Conservation (phyloP, 2,329 filamentous ascomycete species). For the Fusarium newnesense region DNA sequence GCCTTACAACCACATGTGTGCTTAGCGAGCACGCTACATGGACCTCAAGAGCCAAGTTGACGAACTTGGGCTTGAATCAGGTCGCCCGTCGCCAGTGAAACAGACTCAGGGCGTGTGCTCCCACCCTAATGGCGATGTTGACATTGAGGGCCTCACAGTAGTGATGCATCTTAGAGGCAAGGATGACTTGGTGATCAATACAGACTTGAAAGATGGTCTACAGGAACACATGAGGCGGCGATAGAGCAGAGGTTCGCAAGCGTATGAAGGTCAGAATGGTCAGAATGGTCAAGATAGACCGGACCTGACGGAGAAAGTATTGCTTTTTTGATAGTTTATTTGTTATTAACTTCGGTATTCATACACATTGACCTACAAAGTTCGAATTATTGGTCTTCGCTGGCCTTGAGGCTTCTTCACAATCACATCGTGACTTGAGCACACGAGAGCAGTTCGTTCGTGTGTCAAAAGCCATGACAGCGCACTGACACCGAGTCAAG, state of each 20-base stretch:
- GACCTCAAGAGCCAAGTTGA: conserved; percentile 55
- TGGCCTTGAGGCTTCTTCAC: not conserved
- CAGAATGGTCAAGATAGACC: not conserved
- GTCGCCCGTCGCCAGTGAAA: conserved; percentile 29
- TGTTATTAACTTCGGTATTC: conserved; percentile 1
- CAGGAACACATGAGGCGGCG: conserved; percentile 24
- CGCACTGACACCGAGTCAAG: not conserved
- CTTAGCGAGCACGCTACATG: conserved; percentile 56
- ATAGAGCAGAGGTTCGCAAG: not conserved
- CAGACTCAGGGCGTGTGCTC: conserved; percentile 31
- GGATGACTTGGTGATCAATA: conserved; percentile 64
- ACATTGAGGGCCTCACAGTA: conserved; percentile 61
- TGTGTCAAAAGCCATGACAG: not conserved
- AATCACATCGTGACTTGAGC: not conserved
- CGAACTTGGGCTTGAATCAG: conserved; percentile 53
- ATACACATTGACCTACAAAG: conserved; percentile 3
- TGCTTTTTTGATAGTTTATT: not conserved
- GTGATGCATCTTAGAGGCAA: conserved; percentile 61
- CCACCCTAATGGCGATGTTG: conserved; percentile 50
- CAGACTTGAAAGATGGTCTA: conserved; percentile 53
- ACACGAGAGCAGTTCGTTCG: not conserved
- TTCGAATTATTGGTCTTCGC: not conserved
- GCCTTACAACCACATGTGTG: conserved; percentile 54
- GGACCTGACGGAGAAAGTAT: not conserved
- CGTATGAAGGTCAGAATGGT: not conserved